Evolutionary conservation across 768 basidiomycete genomes (phyloP).

Genomic region (Lanmaoa rubissima): DNA sequence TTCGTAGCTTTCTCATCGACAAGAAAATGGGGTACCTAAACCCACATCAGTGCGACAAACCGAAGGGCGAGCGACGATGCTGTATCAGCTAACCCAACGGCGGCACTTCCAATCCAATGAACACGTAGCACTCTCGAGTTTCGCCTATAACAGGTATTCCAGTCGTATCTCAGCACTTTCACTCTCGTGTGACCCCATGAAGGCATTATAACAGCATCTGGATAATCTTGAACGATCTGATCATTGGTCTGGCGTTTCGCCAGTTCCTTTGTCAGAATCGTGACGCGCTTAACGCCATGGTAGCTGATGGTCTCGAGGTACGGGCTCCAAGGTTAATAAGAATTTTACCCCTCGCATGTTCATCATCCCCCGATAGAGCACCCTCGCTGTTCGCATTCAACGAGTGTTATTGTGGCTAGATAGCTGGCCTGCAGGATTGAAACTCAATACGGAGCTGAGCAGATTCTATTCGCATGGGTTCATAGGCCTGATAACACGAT

Average conservation of each 20-base stretch:
- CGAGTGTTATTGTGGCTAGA: constrained; percentile 77
- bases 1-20: constrained; percentile 5
- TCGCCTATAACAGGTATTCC: constrained; percentile 66
- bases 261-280: constrained; percentile 69
- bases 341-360: neutral
- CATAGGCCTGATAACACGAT: constrained; percentile 58
- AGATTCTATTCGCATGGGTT: constrained; percentile 77
- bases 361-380: constrained; percentile 13
- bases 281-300: constrained; percentile 41
- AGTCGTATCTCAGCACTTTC: neutral
- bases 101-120: constrained; percentile 37
- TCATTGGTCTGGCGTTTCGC: constrained; percentile 74
- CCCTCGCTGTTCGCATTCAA: constrained; percentile 39
- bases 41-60: constrained; percentile 53
- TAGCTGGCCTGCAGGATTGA: constrained; percentile 94
- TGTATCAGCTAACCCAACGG: constrained; percentile 39
- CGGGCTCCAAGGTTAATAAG: neutral
- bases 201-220: constrained; percentile 93
- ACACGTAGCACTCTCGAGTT: constrained; percentile 39
- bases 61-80: constrained; percentile 51
- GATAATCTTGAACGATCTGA: constrained; percentile 88
- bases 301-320: constrained; percentile 43
- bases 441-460: constrained; percentile 94
- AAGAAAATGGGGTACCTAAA: neutral
- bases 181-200: neutral